phyloP scores from a whole-genome alignment of 345 rosid species.

The Camelina neglecta region DNA sequence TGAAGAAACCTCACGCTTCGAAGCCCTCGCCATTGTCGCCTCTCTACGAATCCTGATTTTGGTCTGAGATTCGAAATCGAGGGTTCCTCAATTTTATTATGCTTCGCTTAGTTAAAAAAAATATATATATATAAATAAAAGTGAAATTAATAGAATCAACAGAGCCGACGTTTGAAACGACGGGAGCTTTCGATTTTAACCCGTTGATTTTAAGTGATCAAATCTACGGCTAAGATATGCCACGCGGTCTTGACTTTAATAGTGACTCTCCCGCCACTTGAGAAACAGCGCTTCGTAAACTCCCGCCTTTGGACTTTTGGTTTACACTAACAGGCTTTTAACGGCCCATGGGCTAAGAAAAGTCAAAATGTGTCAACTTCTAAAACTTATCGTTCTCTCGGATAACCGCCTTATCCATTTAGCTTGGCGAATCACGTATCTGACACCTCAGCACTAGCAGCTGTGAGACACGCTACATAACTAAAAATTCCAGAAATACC shows the following conservation, averaged over 20 bases:
- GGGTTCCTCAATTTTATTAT: conserved; percentile 46
- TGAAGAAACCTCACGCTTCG: conserved; percentile 68
- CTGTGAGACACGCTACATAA: conserved; percentile 17
- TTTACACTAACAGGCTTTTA: neutral
- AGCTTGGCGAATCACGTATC: conserved; percentile 20
- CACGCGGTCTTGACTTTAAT: neutral
- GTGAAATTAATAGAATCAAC: conserved; percentile 18
- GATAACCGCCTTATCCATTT: conserved; percentile 27
- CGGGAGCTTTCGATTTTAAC: conserved; percentile 20
- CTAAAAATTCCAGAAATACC: conserved; percentile 20
- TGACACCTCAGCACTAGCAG: conserved; percentile 38
- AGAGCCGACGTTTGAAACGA: conserved; percentile 28
- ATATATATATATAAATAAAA: neutral
- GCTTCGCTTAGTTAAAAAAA: neutral
- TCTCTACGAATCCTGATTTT: conserved; percentile 16
- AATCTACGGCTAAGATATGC: conserved; percentile 36
- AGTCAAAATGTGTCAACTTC: conserved; percentile 15
- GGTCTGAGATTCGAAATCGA: conserved; percentile 41
- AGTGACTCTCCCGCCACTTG: conserved; percentile 34
- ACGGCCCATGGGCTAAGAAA: conserved; percentile 30
- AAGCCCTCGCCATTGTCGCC: conserved; percentile 61
- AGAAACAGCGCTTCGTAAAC: neutral
- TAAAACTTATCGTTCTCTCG: neutral
- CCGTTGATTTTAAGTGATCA: conserved; percentile 39
- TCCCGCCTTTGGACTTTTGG: conserved; percentile 40